phyloP scores from a whole-genome alignment of 2,329 filamentous ascomycete species.

The Paecilomyces variotii region DNA sequence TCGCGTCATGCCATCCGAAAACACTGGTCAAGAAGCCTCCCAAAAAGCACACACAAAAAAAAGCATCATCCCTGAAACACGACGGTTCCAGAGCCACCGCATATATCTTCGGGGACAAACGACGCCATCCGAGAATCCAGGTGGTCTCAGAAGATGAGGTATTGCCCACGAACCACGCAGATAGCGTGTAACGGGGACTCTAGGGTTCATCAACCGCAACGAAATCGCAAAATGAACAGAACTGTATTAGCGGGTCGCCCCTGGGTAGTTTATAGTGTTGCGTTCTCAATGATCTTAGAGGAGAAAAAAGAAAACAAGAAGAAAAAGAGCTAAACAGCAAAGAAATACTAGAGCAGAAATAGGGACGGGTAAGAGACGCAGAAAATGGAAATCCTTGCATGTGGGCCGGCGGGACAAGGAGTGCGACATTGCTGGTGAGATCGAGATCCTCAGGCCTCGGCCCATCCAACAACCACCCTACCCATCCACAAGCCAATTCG shows the following conservation, averaged over 20 bases:
- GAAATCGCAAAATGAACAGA: conserved; percentile 3
- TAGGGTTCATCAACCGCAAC: neutral
- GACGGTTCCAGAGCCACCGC: neutral
- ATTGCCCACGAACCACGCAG: neutral
- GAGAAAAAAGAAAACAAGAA: conserved; percentile 3
- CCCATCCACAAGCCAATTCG: conserved; percentile 17
- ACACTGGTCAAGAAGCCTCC: conserved; percentile 8
- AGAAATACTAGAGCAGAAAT: conserved; percentile 1
- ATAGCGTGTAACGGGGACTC: neutral
- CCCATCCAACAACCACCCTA: conserved; percentile 1
- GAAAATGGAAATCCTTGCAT: neutral
- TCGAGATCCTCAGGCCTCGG: neutral
- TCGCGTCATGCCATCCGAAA: conserved; percentile 7
- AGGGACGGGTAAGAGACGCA: neutral
- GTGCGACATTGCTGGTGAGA: neutral
- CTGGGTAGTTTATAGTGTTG: conserved; percentile 22
- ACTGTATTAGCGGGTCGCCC: conserved; percentile 28
- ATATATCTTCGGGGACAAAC: neutral
- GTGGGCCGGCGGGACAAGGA: neutral
- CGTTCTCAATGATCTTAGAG: conserved; percentile 5
- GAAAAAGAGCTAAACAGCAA: conserved; percentile 2
- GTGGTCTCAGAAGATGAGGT: neutral
- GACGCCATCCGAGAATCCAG: neutral
- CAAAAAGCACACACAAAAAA: conserved; percentile 2
- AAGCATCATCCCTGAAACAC: conserved; percentile 2